These are phyloP conservation scores for Nicotiana obtusifolia DNA, from an alignment of 257 asterid species.

Conservation along the genomic window DNA sequence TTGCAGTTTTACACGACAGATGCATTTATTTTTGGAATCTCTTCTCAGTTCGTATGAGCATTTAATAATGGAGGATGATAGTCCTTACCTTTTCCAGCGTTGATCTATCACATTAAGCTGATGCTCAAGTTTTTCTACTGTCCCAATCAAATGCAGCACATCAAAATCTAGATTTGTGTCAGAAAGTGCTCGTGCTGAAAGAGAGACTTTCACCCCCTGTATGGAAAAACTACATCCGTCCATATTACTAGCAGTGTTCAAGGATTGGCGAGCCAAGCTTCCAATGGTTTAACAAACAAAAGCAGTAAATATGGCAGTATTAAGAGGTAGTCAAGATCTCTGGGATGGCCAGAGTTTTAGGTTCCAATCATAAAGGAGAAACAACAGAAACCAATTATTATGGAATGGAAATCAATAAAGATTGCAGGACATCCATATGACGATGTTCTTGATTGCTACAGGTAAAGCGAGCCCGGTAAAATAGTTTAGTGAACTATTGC, in stretches of 20 bases:
- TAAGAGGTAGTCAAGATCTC: background rate
- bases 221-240: conserved; percentile 13
- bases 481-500: background rate
- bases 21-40: background rate
- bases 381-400: background rate
- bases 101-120: conserved; percentile 63
- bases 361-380: conserved; percentile 3
- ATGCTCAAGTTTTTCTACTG: conserved; percentile 63
- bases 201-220: conserved; percentile 81
- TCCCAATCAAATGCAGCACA: conserved; percentile 67
- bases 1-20: background rate
- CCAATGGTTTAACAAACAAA: conserved; percentile 1
- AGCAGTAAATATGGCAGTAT: background rate
- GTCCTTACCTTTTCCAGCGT: conserved; percentile 50
- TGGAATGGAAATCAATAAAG: background rate
- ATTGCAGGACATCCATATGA: background rate
- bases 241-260: conserved; percentile 7
- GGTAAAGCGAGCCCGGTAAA: background rate
- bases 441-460: background rate
- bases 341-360: background rate
- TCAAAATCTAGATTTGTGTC: conserved; percentile 44
- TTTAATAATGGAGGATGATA: background rate
- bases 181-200: conserved; percentile 49
- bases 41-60: background rate
- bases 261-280: background rate